phyloP scores from a whole-genome alignment of 768 basidiomycete species.

The Megacollybia marginata region DNA sequence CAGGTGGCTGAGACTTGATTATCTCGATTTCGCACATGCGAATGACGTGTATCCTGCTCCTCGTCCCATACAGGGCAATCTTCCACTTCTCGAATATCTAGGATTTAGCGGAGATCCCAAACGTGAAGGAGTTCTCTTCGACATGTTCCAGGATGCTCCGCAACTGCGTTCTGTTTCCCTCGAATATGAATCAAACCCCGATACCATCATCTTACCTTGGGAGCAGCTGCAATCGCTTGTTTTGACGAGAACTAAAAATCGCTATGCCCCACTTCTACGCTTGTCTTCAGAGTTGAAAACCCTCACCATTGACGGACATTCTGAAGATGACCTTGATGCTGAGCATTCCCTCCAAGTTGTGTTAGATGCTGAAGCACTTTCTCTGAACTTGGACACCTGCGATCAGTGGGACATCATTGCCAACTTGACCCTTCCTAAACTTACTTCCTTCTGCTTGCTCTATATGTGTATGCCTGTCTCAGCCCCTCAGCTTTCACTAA shows the following conservation, averaged over 20 bases:
- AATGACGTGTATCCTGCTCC: background rate
- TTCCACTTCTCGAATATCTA: background rate
- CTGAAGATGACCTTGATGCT: too few species aligned
- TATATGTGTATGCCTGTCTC: background rate
- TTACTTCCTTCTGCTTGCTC: background rate
- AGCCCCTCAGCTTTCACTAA: background rate
- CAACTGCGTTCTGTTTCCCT: background rate
- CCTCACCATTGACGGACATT: too few species aligned
- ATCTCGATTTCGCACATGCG: too few species aligned
- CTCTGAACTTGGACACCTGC: background rate
- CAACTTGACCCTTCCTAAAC: background rate
- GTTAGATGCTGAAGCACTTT: too few species aligned
- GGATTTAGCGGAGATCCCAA: background rate
- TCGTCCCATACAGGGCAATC: background rate
- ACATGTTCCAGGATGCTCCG: background rate
- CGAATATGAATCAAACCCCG: background rate
- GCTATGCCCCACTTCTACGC: background rate
- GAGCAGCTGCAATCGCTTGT: background rate
- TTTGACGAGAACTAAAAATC: background rate
- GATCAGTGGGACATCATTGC: background rate
- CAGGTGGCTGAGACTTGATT: too few species aligned
- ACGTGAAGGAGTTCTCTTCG: background rate
- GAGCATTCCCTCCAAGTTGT: too few species aligned
- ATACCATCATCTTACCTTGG: background rate
- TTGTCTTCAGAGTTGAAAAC: background rate